Evolutionary conservation across 1,284 basidiomycete genomes (phyloP).

Genomic region (Papiliotrema terrestris): DNA sequence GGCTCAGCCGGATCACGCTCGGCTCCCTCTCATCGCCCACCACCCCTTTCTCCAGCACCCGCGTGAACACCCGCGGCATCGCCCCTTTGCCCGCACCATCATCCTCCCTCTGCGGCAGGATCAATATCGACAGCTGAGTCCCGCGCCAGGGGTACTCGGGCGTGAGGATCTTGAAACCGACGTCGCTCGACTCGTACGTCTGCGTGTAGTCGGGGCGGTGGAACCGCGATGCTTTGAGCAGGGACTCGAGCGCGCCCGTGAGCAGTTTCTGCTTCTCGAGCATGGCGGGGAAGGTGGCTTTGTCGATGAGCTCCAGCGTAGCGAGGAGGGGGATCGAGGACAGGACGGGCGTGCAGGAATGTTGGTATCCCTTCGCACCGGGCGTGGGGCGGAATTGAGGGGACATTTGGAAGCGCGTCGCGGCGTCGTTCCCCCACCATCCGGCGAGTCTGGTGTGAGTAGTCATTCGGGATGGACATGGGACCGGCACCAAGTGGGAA

Average conservation of each 20-base stretch:
- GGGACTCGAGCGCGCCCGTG: slow-evolving; percentile 65
- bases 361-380: slow-evolving; percentile 92
- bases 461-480: too few relatives aligned
- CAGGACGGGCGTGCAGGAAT: slow-evolving; percentile 86
- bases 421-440: slow-evolving; percentile 94
- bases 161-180: slow-evolving; percentile 82
- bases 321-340: slow-evolving; percentile 74
- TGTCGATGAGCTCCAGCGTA: slow-evolving; percentile 72
- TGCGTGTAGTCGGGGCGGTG: slow-evolving; percentile 44
- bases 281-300: slow-evolving; percentile 67
- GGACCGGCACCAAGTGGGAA: too few relatives aligned
- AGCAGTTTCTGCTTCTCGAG: slow-evolving; percentile 66
- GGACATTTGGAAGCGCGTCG: slow-evolving; percentile 88
- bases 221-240: slow-evolving; percentile 62
- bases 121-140: slow-evolving; percentile 77
- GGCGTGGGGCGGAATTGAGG: slow-evolving; percentile 73
- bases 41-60: slow-evolving; percentile 66
- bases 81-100: slow-evolving; percentile 52
- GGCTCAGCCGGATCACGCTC: slow-evolving; percentile 82
- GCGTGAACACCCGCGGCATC: slow-evolving; percentile 68
- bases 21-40: slow-evolving; percentile 86
- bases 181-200: slow-evolving; percentile 7
- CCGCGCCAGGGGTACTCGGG: slow-evolving; percentile 68
- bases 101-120: slow-evolving; percentile 56
- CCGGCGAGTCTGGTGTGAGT: slow-evolving; percentile 68